phyloP scores from a whole-genome alignment of 148 eudicot genomes.

The Rhododendron ferrugineum region DNA sequence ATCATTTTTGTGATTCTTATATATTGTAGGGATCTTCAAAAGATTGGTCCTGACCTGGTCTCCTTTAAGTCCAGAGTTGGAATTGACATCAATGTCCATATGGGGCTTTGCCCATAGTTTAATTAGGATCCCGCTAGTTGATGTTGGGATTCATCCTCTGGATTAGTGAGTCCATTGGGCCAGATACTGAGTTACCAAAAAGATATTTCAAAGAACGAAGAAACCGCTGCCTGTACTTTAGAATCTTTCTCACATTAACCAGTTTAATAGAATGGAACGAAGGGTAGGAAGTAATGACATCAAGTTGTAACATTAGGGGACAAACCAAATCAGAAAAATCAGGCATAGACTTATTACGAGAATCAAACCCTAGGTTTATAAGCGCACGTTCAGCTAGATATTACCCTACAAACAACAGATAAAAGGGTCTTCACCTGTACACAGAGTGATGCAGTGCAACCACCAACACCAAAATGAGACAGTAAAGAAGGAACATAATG shows the following conservation, averaged over 20 bases:
- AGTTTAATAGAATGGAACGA: background rate
- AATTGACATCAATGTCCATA: background rate
- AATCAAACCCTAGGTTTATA: background rate
- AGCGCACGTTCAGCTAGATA: background rate
- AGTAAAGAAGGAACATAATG: constrained; percentile 70
- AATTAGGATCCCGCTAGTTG: background rate
- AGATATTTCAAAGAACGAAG: background rate
- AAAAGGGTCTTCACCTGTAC: constrained; percentile 59
- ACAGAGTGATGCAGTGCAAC: constrained; percentile 73
- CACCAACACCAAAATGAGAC: constrained; percentile 62
- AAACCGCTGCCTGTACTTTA: background rate
- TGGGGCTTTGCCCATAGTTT: background rate
- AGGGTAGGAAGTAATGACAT: background rate
- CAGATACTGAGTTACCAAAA: background rate
- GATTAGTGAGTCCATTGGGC: background rate
- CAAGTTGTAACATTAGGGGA: background rate
- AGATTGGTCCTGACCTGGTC: background rate
- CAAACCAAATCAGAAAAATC: background rate
- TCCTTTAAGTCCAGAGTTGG: background rate
- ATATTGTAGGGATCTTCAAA: background rate
- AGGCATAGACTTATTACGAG: background rate
- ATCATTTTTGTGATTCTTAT: background rate
- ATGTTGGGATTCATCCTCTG: background rate
- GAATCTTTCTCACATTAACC: background rate
- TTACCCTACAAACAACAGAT: constrained; percentile 2